A percentile compares a stretch with the other conserved stretches of the same genome.
These are phyloP conservation scores for Penicillium nucicola DNA, from an alignment of 495 filamentous ascomycete species.

Conservation along the genomic window DNA sequence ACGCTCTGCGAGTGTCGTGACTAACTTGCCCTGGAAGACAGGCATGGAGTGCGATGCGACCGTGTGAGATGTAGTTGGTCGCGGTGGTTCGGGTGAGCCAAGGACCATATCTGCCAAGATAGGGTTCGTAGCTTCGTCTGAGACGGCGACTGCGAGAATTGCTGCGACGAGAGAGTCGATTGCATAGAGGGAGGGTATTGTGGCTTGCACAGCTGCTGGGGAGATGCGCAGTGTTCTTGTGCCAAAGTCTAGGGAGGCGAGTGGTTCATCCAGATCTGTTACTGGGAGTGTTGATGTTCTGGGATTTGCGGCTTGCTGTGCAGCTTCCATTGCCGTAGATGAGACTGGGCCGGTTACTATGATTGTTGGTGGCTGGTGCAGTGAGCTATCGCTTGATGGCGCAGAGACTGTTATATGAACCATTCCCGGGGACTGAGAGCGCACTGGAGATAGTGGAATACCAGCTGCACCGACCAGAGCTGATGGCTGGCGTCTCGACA, in stretches of 20 bases:
- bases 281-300: slow-evolving; percentile 43
- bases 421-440: slow-evolving; percentile 30
- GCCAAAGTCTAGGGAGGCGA: slow-evolving; percentile 49
- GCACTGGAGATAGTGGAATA: slow-evolving; percentile 60
- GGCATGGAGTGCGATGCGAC: slow-evolving; percentile 1
- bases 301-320: slow-evolving; percentile 37
- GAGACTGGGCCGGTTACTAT: slow-evolving; percentile 39
- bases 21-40: slow-evolving; percentile 28
- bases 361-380: slow-evolving; percentile 37
- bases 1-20: slow-evolving; percentile 41
- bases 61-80: slow-evolving; percentile 4
- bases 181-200: slow-evolving; percentile 61
- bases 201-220: slow-evolving; percentile 37
- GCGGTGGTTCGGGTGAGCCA: slow-evolving; percentile 13
- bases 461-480: slow-evolving; percentile 52
- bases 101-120: slow-evolving; percentile 35
- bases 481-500: slow-evolving; percentile 52
- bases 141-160: slow-evolving; percentile 64
- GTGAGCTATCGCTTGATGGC: slow-evolving; percentile 22
- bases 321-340: slow-evolving; percentile 32
- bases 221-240: slow-evolving; percentile 47
- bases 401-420: slow-evolving; percentile 42
- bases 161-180: slow-evolving; percentile 73
- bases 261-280: slow-evolving; percentile 40
- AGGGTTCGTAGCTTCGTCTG: slow-evolving; percentile 49